Base-by-base conservation (phyloP, 805 yeast species). In the Ogataea zsoltii region DNA sequence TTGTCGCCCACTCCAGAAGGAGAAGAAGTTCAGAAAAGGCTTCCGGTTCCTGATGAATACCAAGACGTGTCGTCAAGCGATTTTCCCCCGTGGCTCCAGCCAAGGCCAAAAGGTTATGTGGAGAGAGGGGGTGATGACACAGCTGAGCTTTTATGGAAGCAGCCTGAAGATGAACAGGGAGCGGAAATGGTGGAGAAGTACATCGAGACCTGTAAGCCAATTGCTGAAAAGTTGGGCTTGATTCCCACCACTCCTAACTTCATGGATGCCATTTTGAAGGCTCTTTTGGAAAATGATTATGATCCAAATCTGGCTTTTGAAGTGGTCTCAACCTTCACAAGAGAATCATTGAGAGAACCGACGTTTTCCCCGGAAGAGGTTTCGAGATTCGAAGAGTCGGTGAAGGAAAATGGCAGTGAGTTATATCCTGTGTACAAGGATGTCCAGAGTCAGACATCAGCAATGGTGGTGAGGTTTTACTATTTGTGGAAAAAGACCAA, bases 401-500 rank as follows among this genome's bases (percentile, higher is more conserved):
- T 92, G 10, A 70, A 70, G 28, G 74, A 77, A 44, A 76, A 76
- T 58, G 97, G 96, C 4, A 82, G 87, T 57, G 96, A 91, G 55
- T 67, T 94, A 23, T 82, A 80, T 60, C 88, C 85, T 0, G 91
- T 88, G 0, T 79, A 61, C 51, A 77, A 82, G 58, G 79, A 76
- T 45, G 94, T 92, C n/a, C 76, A 76, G 25, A 76, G 90, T 0
- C 95, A 87, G 55, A 70, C 89, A 0, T 69, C 81, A 44, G 77
- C 91, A 0, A 87, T 84, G 83, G 72, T 90, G 51, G 98, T 92
- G 1, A 68, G 97, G 46, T 90, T 75, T 61, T 92, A 89, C 58
- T 92, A 92, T 57, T 68, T 88, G 42, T 92, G 98, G 98, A 91
- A 91, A 65, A 91, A 91, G 62, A 85, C 96, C 0, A 69, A 76